Evolutionary conservation across 208 protist genomes (phyloP).

Genomic region (Porcisia deanei): DNA sequence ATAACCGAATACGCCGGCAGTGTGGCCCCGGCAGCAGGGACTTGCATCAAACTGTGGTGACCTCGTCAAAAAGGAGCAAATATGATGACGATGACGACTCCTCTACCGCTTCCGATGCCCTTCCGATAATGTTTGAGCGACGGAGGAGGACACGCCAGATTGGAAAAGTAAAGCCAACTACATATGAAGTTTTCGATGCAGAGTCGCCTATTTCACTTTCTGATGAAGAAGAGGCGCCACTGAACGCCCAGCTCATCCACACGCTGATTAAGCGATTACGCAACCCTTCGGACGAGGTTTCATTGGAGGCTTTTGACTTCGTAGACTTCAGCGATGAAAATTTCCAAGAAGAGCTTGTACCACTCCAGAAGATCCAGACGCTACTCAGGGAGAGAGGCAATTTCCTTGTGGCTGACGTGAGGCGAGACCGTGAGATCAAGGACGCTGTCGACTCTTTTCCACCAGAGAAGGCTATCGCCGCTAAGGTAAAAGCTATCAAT

Average conservation of each 20-base stretch:
- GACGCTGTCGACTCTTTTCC: conserved; percentile 41
- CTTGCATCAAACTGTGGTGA: conserved; percentile 8
- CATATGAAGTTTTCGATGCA: conserved; percentile 16
- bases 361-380: conserved; percentile 40
- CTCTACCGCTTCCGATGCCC: conserved; percentile 11
- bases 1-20: conserved; percentile 8
- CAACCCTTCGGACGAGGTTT: conserved; percentile 31
- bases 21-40: conserved; percentile 15
- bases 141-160: conserved; percentile 13
- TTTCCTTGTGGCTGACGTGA: conserved; percentile 22
- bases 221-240: conserved; percentile 36
- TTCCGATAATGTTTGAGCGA: conserved; percentile 25
- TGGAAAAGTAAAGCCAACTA: conserved; percentile 15
- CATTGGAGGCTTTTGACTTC: conserved; percentile 42
- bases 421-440: conserved; percentile 30
- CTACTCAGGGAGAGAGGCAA: conserved; percentile 48
- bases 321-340: conserved; percentile 53
- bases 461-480: conserved; percentile 33
- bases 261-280: conserved; percentile 31
- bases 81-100: conserved; percentile 18
- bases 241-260: conserved; percentile 58
- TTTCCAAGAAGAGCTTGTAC: conserved; percentile 44
- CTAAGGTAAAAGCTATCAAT: conserved; percentile 36
- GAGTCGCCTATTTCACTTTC: conserved; percentile 22
- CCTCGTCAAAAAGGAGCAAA: conserved; percentile 10